These are phyloP conservation scores for Candida tibetensis DNA, from an alignment of 805 yeast species.

Conservation along the genomic window DNA sequence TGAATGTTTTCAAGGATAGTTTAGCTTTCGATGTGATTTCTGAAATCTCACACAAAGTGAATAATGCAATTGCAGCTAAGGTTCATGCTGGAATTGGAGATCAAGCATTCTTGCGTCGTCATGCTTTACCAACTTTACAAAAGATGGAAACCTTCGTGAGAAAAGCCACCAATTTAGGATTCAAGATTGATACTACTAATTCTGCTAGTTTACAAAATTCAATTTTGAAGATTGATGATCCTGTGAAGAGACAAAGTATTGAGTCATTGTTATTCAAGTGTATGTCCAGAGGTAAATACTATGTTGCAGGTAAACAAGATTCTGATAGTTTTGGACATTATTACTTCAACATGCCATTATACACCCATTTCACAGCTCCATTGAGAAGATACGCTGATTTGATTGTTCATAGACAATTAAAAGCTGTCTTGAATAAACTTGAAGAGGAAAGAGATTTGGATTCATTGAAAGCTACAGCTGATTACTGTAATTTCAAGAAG, in stretches of 20 bases:
- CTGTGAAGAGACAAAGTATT: constrained; percentile 63
- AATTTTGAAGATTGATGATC: constrained; percentile 60
- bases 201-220: constrained; percentile 72
- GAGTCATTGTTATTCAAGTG: constrained; percentile 80
- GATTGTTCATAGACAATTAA: constrained; percentile 89
- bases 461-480: constrained; percentile 75
- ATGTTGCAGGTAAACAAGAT: constrained; percentile 83
- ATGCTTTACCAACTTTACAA: constrained; percentile 75
- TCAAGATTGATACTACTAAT: constrained; percentile 68
- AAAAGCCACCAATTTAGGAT: constrained; percentile 64
- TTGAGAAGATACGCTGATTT: constrained; percentile 88
- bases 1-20: constrained; percentile 68
- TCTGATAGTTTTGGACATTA: constrained; percentile 77
- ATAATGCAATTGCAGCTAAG: constrained; percentile 80
- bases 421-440: constrained; percentile 50
- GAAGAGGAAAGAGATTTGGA: constrained; percentile 51
- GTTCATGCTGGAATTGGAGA: constrained; percentile 76
- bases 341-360: constrained; percentile 76
- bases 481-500: constrained; percentile 91
- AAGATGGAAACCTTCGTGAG: constrained; percentile 77
- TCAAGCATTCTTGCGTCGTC: constrained; percentile 80
- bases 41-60: constrained; percentile 78
- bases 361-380: constrained; percentile 93
- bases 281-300: constrained; percentile 82
- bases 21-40: constrained; percentile 57